Percentiles rank a stretch among this genome's conserved stretches.
Evolutionary conservation across 2,329 filamentous ascomycete species (phyloP).

Genomic region (Penicillium fuscoglaucum): DNA sequence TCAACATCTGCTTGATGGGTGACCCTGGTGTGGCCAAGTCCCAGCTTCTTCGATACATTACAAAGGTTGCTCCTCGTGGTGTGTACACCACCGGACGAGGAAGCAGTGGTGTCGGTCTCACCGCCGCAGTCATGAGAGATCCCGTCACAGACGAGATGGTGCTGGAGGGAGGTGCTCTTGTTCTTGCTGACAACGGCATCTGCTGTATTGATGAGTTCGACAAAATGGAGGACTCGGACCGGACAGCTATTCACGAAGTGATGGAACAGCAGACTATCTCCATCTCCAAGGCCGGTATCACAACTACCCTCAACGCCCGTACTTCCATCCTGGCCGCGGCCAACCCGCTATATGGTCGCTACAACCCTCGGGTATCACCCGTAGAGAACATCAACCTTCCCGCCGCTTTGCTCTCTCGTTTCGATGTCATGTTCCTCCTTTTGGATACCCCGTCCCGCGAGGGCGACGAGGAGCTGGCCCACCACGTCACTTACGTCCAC

Average conservation of each 20-base stretch:
- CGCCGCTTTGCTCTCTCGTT: conserved; percentile 93
- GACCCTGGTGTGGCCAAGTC: conserved; percentile 99
- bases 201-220: conserved; percentile 86
- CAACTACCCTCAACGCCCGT: conserved; percentile 91
- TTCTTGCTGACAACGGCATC: conserved; percentile 77
- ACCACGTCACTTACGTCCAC: conserved; percentile 94
- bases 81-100: conserved; percentile 82
- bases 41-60: conserved; percentile 96
- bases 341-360: conserved; percentile 95
- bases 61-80: conserved; percentile 92
- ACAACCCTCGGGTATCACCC: conserved; percentile 94
- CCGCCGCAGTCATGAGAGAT: conserved; percentile 77
- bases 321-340: conserved; percentile 95
- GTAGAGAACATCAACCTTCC: conserved; percentile 99
- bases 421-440: conserved; percentile 94
- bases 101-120: conserved; percentile 77
- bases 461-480: conserved; percentile 86
- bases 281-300: conserved; percentile 88
- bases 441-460: conserved; percentile 92
- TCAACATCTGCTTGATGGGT: conserved; percentile 99
- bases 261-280: conserved; percentile 88
- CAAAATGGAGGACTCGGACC: conserved; percentile 78
- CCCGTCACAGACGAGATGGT: conserved; percentile 78
- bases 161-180: conserved; percentile 75
- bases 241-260: conserved; percentile 81